These are phyloP conservation scores for Rhazya stricta DNA, from an alignment of 257 asterid genomes.

Conservation along the genomic window DNA sequence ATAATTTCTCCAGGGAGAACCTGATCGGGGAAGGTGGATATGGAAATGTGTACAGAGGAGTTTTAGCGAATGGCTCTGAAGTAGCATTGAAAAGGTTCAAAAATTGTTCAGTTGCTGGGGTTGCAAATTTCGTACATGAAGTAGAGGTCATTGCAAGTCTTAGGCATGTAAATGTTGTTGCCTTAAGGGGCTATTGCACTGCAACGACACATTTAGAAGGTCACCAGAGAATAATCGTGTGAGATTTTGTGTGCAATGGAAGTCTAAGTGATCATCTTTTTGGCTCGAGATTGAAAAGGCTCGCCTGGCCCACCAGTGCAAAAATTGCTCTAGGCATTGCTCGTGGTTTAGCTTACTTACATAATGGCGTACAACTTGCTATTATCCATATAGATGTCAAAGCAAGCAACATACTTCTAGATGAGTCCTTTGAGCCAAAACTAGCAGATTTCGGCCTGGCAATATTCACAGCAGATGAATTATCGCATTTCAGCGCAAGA, in stretches of 20 bases:
- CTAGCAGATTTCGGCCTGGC: conserved; percentile 24
- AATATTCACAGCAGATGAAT: conserved; percentile 23
- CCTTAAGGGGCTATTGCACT: conserved; percentile 17
- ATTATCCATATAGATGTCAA: conserved; percentile 23
- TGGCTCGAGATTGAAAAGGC: background rate
- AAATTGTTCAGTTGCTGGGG: conserved; percentile 18
- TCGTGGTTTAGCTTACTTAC: conserved; percentile 21
- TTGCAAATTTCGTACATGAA: conserved; percentile 15
- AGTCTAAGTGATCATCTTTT: conserved; percentile 20
- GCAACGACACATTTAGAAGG: conserved; percentile 14
- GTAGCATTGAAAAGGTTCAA: conserved; percentile 20
- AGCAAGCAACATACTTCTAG: conserved; percentile 21
- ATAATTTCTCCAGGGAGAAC: conserved; percentile 19
- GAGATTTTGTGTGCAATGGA: conserved; percentile 18
- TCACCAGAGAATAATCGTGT: conserved; percentile 21
- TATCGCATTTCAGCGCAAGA: conserved; percentile 23
- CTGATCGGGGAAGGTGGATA: conserved; percentile 14
- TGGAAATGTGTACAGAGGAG: conserved; percentile 20
- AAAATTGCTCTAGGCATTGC: conserved; percentile 20
- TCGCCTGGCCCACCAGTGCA: conserved; percentile 19
- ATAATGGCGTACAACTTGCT: conserved; percentile 13
- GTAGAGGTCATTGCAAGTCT: conserved; percentile 25
- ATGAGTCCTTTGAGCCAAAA: conserved; percentile 18
- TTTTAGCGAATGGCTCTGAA: conserved; percentile 17
- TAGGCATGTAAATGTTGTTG: conserved; percentile 23